Evolutionary conservation across 2,329 filamentous ascomycete species (phyloP).

Genomic region (Cercospora brassicicola): DNA sequence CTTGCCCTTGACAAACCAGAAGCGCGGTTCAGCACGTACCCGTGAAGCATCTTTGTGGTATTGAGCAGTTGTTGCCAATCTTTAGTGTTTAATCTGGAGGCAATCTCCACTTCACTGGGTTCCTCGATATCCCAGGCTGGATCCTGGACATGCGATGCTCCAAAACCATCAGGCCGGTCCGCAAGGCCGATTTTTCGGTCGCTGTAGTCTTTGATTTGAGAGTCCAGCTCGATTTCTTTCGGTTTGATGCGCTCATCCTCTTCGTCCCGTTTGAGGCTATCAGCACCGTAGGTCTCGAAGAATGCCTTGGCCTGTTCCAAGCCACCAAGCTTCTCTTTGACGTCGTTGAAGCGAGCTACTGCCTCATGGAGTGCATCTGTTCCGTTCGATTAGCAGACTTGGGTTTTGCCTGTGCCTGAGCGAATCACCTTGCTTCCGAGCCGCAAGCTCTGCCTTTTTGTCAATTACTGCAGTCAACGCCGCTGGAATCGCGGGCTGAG

Average conservation of each 20-base stretch:
- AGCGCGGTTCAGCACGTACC: background rate
- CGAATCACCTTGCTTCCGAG: background rate
- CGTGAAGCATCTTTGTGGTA: constrained; percentile 6
- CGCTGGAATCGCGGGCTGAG: background rate
- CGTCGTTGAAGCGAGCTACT: background rate
- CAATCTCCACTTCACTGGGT: background rate
- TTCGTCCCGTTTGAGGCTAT: background rate
- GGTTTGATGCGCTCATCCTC: background rate
- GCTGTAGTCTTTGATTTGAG: background rate
- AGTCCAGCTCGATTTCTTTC: background rate
- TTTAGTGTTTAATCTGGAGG: background rate
- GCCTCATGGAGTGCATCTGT: too few species aligned
- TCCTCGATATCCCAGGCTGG: background rate
- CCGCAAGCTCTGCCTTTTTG: background rate
- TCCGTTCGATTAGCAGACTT: too few species aligned
- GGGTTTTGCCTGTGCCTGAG: too few species aligned
- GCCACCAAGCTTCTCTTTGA: background rate
- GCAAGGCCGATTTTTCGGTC: too few species aligned
- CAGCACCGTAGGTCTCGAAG: background rate
- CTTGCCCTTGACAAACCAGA: background rate
- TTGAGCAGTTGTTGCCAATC: background rate
- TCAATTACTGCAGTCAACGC: background rate
- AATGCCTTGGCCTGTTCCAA: background rate
- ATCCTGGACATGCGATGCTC: background rate
- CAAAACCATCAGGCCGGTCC: background rate